Evolutionary conservation across 106 monocot species (phyloP), one percentile per base, ranked within the genome.

Genomic region (Acanthochlamys bracteata): DNA sequence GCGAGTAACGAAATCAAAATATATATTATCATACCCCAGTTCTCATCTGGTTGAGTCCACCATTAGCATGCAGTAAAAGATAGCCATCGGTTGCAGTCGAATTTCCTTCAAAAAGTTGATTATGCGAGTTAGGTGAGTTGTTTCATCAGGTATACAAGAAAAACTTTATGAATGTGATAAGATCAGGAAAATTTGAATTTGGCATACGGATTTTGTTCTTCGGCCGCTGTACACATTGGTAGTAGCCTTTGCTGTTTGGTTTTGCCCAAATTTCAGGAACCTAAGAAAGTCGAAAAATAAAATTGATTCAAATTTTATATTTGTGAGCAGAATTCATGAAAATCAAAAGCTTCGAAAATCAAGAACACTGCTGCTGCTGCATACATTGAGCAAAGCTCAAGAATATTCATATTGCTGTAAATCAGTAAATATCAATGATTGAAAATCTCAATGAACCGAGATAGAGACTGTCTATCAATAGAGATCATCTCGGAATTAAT

Each of bases 31-130:
- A 16, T 77, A 94, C 94, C 54, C 94, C 94, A 42, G 73, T 73
- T 55, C 84, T 83, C 94, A 94, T 94, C 71, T 94, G 94, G 55
- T 94, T 94, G 13, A 94, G 69, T 39, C 94, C 94, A 20, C 94
- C 94, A 69, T 94, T 94, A 17, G 94, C 89, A 45, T 82, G 72
- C 49, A 84, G 72, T 0, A 90, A 24, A 25, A 94, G 74, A 64
- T 90, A 90, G 20, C 89, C 90, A 42, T 72, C 63, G 45, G 88
- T 75, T 0, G 64, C 63, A 21, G 20, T 78, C 10, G 20, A 33
- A 0, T 71, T 60, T 21, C 65, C 70, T 80, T n/a, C n/a, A n/a
- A n/a, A n/a, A n/a, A n/a, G n/a, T n/a, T n/a, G n/a, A n/a, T n/a
- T n/a, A n/a, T n/a, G n/a, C n/a, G n/a, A n/a, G n/a, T n/a, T n/a